Conservation (phyloP, 225 moss, liverwort and hornwort genomes). For the Ulota crispa region DNA sequence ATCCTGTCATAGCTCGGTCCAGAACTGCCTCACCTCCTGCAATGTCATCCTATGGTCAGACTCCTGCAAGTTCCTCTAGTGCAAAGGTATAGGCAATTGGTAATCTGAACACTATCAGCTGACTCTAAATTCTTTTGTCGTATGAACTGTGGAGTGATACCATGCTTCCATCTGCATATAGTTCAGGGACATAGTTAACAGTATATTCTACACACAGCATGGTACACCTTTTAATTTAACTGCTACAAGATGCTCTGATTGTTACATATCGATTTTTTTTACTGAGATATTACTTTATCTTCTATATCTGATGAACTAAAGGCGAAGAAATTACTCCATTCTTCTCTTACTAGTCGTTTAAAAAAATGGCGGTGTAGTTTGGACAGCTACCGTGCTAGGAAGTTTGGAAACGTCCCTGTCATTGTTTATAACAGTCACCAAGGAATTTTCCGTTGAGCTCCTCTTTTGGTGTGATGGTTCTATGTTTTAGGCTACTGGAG, state of each 20-base stretch:
- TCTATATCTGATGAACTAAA: not conserved
- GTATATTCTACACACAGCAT: not conserved
- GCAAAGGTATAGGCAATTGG: constrained; percentile 22
- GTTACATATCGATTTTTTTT: not conserved
- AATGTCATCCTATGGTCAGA: not conserved
- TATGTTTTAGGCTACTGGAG: not conserved
- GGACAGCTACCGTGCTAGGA: not conserved
- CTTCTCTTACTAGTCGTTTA: not conserved
- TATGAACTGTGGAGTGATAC: not conserved
- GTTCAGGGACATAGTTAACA: not conserved
- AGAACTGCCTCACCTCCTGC: constrained; percentile 2
- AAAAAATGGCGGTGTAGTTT: not conserved
- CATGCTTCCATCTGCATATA: not conserved
- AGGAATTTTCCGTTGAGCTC: not conserved
- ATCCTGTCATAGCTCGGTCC: not conserved
- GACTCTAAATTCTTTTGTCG: not conserved
- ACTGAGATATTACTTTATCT: not conserved
- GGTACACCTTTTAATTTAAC: not conserved
- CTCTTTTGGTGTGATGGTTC: not conserved
- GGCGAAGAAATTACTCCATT: rapidly evolving
- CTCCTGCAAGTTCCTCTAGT: not conserved
- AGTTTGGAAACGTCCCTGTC: not conserved
- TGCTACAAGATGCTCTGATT: not conserved
- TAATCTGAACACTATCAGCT: not conserved
- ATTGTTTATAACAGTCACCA: not conserved